Percentiles rank a stretch among this genome's conserved stretches.
These are phyloP conservation scores for Arctostaphylos glauca DNA, from an alignment of 148 eudicot species.

Conservation along the genomic window DNA sequence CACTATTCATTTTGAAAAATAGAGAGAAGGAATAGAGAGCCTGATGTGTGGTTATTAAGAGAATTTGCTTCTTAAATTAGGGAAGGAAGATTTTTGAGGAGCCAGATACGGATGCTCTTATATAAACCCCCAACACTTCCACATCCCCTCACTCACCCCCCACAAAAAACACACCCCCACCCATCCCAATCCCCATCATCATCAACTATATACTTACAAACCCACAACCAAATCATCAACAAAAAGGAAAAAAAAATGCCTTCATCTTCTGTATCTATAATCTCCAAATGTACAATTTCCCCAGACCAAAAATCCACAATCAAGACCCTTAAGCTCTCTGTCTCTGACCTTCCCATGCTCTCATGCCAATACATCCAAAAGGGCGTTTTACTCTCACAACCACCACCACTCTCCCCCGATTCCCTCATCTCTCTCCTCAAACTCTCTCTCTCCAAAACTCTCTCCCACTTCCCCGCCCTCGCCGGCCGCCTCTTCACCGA, in stretches of 20 bases:
- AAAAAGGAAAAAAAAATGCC: slow-evolving; percentile 26
- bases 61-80: too few species aligned
- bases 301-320: slow-evolving; percentile 35
- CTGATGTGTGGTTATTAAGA: too few species aligned
- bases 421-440: slow-evolving; percentile 37
- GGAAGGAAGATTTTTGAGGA: too few species aligned
- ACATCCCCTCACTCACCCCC: background rate
- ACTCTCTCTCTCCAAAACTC: slow-evolving; percentile 39
- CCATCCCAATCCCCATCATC: too few species aligned
- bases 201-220: too few species aligned
- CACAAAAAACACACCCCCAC: background rate
- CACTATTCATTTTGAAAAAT: too few species aligned
- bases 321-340: slow-evolving; percentile 44
- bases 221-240: background rate
- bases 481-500: slow-evolving; percentile 50
- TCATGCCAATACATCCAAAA: slow-evolving; percentile 62
- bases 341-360: slow-evolving; percentile 60
- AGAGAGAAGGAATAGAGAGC: too few species aligned
- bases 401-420: slow-evolving; percentile 16
- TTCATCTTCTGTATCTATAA: slow-evolving; percentile 27
- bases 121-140: slow-evolving; percentile 3
- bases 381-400: slow-evolving; percentile 36
- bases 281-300: slow-evolving; percentile 36
- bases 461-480: slow-evolving; percentile 44
- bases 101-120: too few species aligned